Percentiles rank a stretch among this genome's conserved stretches.
Conservation (phyloP, 345 rosid species). For the Corymbia maculata region DNA sequence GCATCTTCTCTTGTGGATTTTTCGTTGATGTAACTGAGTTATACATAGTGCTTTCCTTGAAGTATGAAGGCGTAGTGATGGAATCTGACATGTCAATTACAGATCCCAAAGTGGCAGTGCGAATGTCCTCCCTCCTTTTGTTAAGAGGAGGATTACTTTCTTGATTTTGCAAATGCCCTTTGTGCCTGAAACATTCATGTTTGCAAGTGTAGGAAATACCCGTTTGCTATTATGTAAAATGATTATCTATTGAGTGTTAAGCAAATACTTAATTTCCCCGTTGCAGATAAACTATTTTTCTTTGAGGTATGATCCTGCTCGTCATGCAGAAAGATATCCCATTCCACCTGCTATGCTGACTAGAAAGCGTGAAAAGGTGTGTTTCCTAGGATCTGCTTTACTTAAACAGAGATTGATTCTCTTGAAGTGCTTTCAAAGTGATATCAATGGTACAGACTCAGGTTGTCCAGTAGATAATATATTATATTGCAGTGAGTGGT, state of each 20-base stretch:
- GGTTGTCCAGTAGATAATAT: background rate
- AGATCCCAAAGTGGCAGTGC: background rate
- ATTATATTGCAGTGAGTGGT: background rate
- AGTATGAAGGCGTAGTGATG: background rate
- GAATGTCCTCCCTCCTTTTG: background rate
- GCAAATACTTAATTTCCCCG: no score
- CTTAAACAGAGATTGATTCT: background rate
- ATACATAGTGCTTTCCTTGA: no score
- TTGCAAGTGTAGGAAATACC: background rate
- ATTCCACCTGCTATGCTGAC: no score
- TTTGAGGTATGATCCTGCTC: no score
- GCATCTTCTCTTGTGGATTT: no score
- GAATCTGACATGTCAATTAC: background rate
- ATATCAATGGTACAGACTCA: background rate
- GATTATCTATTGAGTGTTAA: background rate
- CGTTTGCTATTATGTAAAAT: background rate
- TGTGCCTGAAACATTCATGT: background rate
- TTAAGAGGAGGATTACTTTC: background rate
- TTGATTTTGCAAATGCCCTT: background rate
- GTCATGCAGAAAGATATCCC: no score
- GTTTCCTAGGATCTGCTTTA: background rate
- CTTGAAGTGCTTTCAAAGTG: background rate
- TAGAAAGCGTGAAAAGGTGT: no score
- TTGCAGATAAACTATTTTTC: no score
- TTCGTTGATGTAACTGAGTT: no score